These are phyloP conservation scores for Thymus quinquecostatus DNA, from an alignment of 257 asterid genomes.

Conservation along the genomic window DNA sequence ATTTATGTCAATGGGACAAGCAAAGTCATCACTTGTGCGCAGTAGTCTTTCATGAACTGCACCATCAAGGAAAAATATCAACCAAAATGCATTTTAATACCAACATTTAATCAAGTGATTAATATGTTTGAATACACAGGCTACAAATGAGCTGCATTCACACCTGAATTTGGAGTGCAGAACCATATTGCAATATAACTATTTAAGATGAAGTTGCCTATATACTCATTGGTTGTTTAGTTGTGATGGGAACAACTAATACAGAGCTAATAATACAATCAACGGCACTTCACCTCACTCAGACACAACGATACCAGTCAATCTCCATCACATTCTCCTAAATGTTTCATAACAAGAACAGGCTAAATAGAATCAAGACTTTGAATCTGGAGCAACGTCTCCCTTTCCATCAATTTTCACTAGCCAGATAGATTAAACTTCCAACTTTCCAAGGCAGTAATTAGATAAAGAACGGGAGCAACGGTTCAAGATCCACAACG, in stretches of 20 bases:
- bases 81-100: not conserved
- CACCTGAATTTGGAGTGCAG: not conserved
- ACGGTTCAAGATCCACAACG: not conserved
- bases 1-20: slow-evolving; percentile 70
- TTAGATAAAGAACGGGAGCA: not conserved
- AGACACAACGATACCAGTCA: not conserved
- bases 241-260: not conserved
- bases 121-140: not conserved
- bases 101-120: not conserved
- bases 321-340: not conserved
- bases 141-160: not conserved
- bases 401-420: not conserved
- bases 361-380: not conserved
- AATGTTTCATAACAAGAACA: not conserved
- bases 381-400: not conserved
- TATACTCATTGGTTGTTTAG: not conserved
- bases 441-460: not conserved
- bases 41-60: slow-evolving; percentile 85
- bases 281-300: not conserved
- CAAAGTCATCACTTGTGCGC: slow-evolving; percentile 82
- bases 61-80: slow-evolving; percentile 34
- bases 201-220: not conserved
- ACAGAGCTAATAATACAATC: not conserved
- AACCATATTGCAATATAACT: not conserved
- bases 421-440: not conserved